These are phyloP conservation scores for Clarireedia sp. DNA, from an alignment of 2,329 filamentous ascomycete species.

Conservation along the genomic window DNA sequence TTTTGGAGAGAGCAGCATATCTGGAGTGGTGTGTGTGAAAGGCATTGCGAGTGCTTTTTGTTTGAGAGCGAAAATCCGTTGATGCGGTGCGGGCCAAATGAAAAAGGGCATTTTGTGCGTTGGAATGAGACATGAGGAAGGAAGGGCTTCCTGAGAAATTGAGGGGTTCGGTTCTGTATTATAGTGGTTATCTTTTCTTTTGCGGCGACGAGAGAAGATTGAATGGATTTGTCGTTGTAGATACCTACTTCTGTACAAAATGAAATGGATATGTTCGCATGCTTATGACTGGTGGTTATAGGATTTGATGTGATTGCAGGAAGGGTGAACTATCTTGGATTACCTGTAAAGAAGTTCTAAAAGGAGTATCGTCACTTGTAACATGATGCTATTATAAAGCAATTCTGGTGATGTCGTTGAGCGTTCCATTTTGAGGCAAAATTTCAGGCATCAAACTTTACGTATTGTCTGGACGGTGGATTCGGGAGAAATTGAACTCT, in stretches of 20 bases:
- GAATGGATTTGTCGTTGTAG: conserved; percentile 9
- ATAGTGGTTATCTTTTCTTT: conserved; percentile 11
- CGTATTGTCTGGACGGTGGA: too few relatives aligned
- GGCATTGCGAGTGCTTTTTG: conserved; percentile 5
- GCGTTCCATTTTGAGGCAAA: too few relatives aligned
- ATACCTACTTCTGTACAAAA: conserved; percentile 17
- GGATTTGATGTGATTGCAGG: not conserved
- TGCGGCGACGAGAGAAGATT: not conserved
- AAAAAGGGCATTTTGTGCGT: not conserved
- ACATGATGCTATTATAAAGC: too few relatives aligned
- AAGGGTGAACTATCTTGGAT: too few relatives aligned
- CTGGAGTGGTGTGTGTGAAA: not conserved
- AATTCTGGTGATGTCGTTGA: too few relatives aligned
- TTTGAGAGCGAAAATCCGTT: conserved; percentile 1
- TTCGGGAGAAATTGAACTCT: too few relatives aligned
- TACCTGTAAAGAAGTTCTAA: too few relatives aligned
- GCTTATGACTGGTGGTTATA: not conserved
- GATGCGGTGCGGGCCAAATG: not conserved
- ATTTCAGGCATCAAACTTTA: too few relatives aligned
- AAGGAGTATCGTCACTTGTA: too few relatives aligned
- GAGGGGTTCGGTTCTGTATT: conserved; percentile 8
- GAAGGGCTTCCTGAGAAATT: not conserved
- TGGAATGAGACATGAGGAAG: not conserved
- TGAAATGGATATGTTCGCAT: conserved; percentile 4
- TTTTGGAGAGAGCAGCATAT: conserved; percentile 4